phyloP scores from a whole-genome alignment of 2,329 filamentous ascomycete genomes.

The Phialophora expanda region DNA sequence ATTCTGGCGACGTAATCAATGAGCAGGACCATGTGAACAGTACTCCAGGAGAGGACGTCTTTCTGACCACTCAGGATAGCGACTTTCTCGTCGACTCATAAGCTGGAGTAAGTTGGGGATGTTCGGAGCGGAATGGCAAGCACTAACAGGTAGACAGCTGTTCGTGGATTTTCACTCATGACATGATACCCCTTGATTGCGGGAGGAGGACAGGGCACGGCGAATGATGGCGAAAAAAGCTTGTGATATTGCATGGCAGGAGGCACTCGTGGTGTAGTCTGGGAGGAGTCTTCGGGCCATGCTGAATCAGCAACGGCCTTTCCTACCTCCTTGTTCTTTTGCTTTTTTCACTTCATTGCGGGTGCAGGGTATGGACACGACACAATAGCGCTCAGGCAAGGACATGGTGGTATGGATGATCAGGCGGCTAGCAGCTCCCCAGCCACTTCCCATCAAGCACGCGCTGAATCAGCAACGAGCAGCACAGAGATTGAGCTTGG shows the following conservation, averaged over 20 bases:
- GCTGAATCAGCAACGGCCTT: conserved; percentile 16
- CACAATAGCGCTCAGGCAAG: not conserved
- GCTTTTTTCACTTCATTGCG: not conserved
- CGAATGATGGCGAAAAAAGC: conserved; percentile 6
- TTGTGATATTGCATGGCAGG: conserved; percentile 22
- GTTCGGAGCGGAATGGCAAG: not conserved
- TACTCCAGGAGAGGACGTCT: conserved; percentile 10
- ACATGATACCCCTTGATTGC: not conserved
- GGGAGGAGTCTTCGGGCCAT: conserved; percentile 34
- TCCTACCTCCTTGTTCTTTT: conserved; percentile 3
- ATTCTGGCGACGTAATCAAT: conserved; percentile 5
- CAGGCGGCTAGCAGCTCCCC: not conserved
- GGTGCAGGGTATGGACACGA: not conserved
- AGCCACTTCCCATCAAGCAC: not conserved
- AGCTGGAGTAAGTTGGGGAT: not conserved
- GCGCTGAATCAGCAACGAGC: not conserved
- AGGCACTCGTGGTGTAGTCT: conserved; percentile 38
- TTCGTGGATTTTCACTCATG: not conserved
- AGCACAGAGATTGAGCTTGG: conserved; percentile 6
- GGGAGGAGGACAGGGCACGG: not conserved
- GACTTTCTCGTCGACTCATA: conserved; percentile 2
- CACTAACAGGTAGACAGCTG: not conserved
- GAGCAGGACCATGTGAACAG: conserved; percentile 1
- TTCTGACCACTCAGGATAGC: not conserved
- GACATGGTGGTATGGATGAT: not conserved